Percentiles rank a stretch among this genome's conserved stretches.
Conservation (phyloP, 2,329 filamentous ascomycete species). For the Claviceps cyperi region DNA sequence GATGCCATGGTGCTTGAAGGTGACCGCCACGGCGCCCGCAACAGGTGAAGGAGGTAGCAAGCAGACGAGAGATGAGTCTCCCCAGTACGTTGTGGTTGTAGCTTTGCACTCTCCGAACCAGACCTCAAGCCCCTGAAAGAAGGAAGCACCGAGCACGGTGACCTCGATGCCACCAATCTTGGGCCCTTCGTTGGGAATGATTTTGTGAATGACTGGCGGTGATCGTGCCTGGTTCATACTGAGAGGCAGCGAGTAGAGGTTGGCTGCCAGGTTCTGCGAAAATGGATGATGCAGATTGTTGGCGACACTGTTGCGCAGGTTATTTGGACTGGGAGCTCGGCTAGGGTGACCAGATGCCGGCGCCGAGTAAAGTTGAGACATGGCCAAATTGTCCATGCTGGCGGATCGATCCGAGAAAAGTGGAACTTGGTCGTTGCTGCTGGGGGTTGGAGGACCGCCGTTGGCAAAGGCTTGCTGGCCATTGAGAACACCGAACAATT, state of each 20-base stretch:
- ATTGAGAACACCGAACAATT: slow-evolving; percentile 29
- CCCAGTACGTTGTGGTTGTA: slow-evolving; percentile 67
- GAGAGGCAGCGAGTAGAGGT: slow-evolving; percentile 36
- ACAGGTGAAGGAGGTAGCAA: slow-evolving; percentile 56
- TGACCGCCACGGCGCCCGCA: slow-evolving; percentile 55
- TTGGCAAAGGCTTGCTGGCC: slow-evolving; percentile 31
- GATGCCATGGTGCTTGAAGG: slow-evolving; percentile 43
- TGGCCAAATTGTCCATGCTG: slow-evolving; percentile 49
- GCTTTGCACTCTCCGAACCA: slow-evolving; percentile 59
- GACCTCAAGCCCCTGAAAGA: slow-evolving; percentile 63
- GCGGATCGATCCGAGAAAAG: slow-evolving; percentile 44
- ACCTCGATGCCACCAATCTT: slow-evolving; percentile 77
- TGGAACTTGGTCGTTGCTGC: slow-evolving; percentile 43
- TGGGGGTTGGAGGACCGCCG: slow-evolving; percentile 52
- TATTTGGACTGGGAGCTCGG: slow-evolving; percentile 59
- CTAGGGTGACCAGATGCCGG: slow-evolving; percentile 61
- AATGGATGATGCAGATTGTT: slow-evolving; percentile 29
- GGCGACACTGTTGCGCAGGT: slow-evolving; percentile 31
- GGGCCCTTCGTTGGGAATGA: slow-evolving; percentile 72
- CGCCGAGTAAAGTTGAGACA: slow-evolving; percentile 55
- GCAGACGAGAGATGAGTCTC: slow-evolving; percentile 65
- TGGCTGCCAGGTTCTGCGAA: slow-evolving; percentile 31
- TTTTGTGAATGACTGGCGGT: slow-evolving; percentile 56
- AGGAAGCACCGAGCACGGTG: slow-evolving; percentile 66
- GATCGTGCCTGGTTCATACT: slow-evolving; percentile 32